phyloP scores from a whole-genome alignment of 2,329 filamentous ascomycete species.

The Aphanocladium album region DNA sequence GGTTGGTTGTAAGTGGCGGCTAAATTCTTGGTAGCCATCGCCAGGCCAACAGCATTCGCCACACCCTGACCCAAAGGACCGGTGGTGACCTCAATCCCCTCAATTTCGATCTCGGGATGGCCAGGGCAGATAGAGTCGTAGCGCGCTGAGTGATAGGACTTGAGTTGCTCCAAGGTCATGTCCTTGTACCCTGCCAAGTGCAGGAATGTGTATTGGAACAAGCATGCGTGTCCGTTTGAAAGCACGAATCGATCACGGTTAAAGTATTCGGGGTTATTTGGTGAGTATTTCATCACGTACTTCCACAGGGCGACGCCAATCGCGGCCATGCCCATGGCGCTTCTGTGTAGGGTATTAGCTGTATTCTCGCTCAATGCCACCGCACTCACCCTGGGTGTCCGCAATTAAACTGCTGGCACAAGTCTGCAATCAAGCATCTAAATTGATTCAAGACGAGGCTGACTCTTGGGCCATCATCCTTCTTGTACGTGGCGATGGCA shows the following conservation, averaged over 20 bases:
- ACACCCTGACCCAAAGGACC: constrained; percentile 55
- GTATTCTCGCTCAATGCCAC: background rate
- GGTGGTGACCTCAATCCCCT: constrained; percentile 55
- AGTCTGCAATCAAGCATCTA: constrained; percentile 58
- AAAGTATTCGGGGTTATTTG: constrained; percentile 50
- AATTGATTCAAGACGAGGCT: constrained; percentile 56
- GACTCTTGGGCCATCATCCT: constrained; percentile 19
- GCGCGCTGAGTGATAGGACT: constrained; percentile 43
- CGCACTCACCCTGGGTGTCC: constrained; percentile 60
- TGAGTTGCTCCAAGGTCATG: constrained; percentile 54
- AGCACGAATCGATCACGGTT: constrained; percentile 59
- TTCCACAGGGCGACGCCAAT: constrained; percentile 58
- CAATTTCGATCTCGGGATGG: constrained; percentile 53
- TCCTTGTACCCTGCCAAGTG: constrained; percentile 48
- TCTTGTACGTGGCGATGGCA: constrained; percentile 29
- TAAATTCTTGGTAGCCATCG: constrained; percentile 53
- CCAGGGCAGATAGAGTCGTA: constrained; percentile 48
- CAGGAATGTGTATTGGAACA: constrained; percentile 50
- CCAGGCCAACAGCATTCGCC: constrained; percentile 56
- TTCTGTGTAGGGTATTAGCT: constrained; percentile 18
- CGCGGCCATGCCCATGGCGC: constrained; percentile 55
- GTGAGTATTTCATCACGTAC: constrained; percentile 57
- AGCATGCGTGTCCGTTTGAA: constrained; percentile 54
- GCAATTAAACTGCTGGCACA: constrained; percentile 65
- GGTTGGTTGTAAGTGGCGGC: constrained; percentile 49